Percentiles rank a stretch among this genome's conserved stretches.
Conservation (phyloP, 75 land plant genomes). For the Cupressus sempervirens region DNA sequence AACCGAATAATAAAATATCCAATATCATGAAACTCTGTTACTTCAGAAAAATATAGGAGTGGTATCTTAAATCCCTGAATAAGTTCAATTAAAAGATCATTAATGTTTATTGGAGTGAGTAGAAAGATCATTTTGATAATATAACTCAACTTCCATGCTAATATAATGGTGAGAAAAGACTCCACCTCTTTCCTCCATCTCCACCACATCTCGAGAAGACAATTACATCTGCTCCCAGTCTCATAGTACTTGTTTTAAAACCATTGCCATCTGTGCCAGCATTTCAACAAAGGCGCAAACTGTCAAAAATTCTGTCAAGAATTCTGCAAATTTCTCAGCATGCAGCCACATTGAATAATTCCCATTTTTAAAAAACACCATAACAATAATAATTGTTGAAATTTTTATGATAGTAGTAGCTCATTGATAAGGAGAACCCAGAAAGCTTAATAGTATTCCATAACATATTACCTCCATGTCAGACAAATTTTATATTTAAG, state of each 20-base stretch:
- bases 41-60: not conserved
- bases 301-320: not conserved
- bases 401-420: not conserved
- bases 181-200: slow-evolving; percentile 59
- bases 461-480: not conserved
- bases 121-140: not conserved
- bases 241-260: slow-evolving; percentile 98
- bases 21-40: not conserved
- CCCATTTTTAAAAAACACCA: not conserved
- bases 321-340: not conserved
- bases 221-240: slow-evolving; percentile 97
- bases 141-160: not conserved
- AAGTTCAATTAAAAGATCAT: not conserved
- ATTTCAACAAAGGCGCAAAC: not conserved
- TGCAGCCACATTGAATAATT: not conserved
- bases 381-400: not conserved
- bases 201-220: slow-evolving; percentile 71
- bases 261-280: slow-evolving; percentile 86
- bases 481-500: not conserved
- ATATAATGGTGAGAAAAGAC: not conserved
- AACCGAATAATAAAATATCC: not conserved
- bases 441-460: not conserved
- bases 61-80: not conserved
- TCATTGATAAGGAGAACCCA: not conserved
- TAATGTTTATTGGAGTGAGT: not conserved